A percentile compares a stretch with the other conserved stretches of the same genome.
Evolutionary conservation across 108 stramenopile genomes (phyloP).

Genomic region (Pseudonitzschia multiseries): DNA sequence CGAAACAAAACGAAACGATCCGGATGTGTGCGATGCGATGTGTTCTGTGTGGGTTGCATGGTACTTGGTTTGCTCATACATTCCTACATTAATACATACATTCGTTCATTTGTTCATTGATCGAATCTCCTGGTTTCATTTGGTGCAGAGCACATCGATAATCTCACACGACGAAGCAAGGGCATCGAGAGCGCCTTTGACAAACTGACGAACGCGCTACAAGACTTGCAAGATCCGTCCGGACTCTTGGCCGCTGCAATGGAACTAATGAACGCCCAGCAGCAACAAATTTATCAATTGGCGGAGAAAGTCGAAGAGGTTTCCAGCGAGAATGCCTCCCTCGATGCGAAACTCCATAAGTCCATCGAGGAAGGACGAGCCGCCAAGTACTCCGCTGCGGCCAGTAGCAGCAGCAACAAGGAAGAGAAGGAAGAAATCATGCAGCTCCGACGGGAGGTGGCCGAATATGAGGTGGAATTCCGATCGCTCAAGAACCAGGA

Average conservation of each 20-base stretch:
- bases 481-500: conserved; percentile 88
- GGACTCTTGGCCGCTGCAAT: conserved; percentile 36
- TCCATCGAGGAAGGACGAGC: conserved; percentile 7
- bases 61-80: background rate
- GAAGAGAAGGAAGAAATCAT: conserved; percentile 79
- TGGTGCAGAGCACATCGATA: conserved; percentile 72
- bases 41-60: background rate
- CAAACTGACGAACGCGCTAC: conserved; percentile 44
- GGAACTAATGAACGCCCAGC: conserved; percentile 50
- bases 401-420: conserved; percentile 36
- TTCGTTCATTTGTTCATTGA: background rate
- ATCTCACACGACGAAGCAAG: conserved; percentile 78
- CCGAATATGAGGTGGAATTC: conserved; percentile 92
- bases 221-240: conserved; percentile 59
- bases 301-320: conserved; percentile 58
- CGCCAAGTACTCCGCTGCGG: conserved; percentile 6
- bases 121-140: background rate
- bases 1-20: no score
- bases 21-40: no score
- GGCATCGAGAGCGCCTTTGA: conserved; percentile 56
- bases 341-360: conserved; percentile 29
- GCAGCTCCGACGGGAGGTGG: conserved; percentile 78
- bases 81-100: background rate
- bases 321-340: conserved; percentile 50
- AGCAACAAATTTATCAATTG: conserved; percentile 51